Base-by-base conservation (phyloP, 495 filamentous ascomycete species). In the Gamarada debralockiae region DNA sequence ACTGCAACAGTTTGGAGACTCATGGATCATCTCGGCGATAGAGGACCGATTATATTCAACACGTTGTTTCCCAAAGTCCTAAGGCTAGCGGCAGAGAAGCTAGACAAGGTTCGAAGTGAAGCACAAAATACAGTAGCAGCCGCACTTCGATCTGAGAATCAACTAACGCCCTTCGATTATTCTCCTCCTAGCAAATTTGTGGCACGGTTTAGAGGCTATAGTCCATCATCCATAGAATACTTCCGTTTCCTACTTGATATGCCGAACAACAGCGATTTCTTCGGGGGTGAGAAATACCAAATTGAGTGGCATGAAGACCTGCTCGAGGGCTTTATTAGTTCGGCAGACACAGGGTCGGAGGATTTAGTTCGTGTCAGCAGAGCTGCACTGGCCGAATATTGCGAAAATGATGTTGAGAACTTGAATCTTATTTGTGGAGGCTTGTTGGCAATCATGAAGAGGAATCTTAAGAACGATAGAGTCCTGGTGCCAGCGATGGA, bases 321-420 rank as follows among this genome's bases (percentile, higher is more conserved):
- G 2, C 63, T 95, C 13, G 78, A 86, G 47, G 93, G 92, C n/a
- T 73, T 82, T 40, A 80, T 90, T 5, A 90, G 83, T 1, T 92
- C 90, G 17, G 87, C 90, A 23, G 89, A 89, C 58, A 84, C 85
- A 12, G 90, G 90, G 13, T 84, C 91, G 20, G 90, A 97, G 60
- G 82, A 87, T 6, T 72, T 97, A 5, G 75, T 97, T 14, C 82
- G 85, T 38, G 80, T 82, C 7, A 83, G 86, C 9, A 79, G 92
- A 23, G 75, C 78, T 1, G 90, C 90, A 2, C 69, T 98, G 17
- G 73, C 79, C 23, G 64, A 75, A 7, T 70, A 75, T 42, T 72
- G 73, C 52, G 64, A 69, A 12, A 47, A 47, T 4, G 66, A 74
- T 18, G 38, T 25, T 42, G 17, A n/a, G 24, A 34, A 51, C 18